Evolutionary conservation across 495 filamentous ascomycete species (phyloP), one percentile per base, ranked within the genome.

Genomic region (Podospora bellae-mahoneyi): DNA sequence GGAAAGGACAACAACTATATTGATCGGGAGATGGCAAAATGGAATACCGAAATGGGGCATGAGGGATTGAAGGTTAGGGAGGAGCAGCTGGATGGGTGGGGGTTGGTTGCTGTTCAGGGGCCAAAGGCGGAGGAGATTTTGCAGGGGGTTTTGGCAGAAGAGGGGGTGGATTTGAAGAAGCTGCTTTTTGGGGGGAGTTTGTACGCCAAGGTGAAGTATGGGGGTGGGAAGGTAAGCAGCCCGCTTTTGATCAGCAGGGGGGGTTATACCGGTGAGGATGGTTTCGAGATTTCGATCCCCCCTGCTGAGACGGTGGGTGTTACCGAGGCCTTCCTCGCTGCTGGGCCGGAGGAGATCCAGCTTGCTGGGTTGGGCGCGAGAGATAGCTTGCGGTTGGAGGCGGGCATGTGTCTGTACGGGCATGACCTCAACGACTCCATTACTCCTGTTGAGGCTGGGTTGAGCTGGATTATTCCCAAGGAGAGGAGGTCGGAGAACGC

Each of bases 321-420:
- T 30, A 85, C 84, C 1, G 81, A 91, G 74, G 80, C 87, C 48
- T 83, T 99, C 48, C 85, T 99, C 16, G 69, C 83, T 18, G 80
- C 83, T 66, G 86, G 85, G 9, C 81, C 82, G 19, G 88, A 91
- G 58, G 82, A 83, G 66, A 78, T 96, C 18, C 89, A 89, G 67
- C 81, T 97, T 7, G 92, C 94, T 26, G 95, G 95, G 15, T 84
- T 99, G 1, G 95, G 93, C 4, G 93, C 95, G 5, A 86, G 95
- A 66, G 96, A 99, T 78, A 95, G 90, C 71, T 86, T 99, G 68
- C 88, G 95, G 19, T 87, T 99, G 9, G 95, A 99, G 79, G 95
- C 96, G 0, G 95, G 95, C 62, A 94, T 99, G 94, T 98, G 92
- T 79, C 86, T 98, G 27, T 98, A 98, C 82, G 95, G 95, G n/a